A percentile compares a stretch with the other conserved stretches of the same genome.
phyloP scores from a whole-genome alignment of 2,329 filamentous ascomycete genomes.

The Fusarium tupiense region DNA sequence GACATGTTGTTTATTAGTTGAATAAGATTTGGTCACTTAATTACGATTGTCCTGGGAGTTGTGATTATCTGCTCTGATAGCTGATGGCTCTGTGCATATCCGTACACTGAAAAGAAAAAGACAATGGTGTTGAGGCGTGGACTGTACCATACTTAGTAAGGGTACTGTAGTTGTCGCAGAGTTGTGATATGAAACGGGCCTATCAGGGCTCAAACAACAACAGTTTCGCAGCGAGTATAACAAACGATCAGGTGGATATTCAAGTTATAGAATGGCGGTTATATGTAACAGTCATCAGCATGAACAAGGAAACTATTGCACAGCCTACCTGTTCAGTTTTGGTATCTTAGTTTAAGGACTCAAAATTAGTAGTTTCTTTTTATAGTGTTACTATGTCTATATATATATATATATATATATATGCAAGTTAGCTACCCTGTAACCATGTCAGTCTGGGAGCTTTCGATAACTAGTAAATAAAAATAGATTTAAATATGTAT shows the following conservation, averaged over 20 bases:
- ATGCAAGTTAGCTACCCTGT: neutral
- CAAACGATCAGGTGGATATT: neutral
- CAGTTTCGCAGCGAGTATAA: slow-evolving; percentile 1
- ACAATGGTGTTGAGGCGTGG: neutral
- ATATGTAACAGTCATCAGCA: neutral
- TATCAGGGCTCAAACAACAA: neutral
- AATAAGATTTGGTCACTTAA: slow-evolving; percentile 21
- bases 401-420: neutral
- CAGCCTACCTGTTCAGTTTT: neutral
- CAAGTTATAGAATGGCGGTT: neutral
- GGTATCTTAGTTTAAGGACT: neutral
- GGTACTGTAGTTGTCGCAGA: neutral
- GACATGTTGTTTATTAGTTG: slow-evolving; percentile 27
- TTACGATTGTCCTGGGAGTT: neutral
- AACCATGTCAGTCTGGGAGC: neutral
- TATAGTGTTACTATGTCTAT: neutral
- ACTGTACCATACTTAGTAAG: neutral
- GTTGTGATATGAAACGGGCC: neutral
- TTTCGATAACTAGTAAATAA: neutral
- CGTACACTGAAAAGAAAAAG: neutral
- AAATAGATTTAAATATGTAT: neutral
- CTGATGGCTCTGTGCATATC: neutral
- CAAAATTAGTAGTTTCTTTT: neutral
- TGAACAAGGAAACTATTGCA: neutral
- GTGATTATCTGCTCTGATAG: neutral